These are phyloP conservation scores for Phytopythium delawarense DNA, from an alignment of 352 stramenopile genomes.

Conservation along the genomic window DNA sequence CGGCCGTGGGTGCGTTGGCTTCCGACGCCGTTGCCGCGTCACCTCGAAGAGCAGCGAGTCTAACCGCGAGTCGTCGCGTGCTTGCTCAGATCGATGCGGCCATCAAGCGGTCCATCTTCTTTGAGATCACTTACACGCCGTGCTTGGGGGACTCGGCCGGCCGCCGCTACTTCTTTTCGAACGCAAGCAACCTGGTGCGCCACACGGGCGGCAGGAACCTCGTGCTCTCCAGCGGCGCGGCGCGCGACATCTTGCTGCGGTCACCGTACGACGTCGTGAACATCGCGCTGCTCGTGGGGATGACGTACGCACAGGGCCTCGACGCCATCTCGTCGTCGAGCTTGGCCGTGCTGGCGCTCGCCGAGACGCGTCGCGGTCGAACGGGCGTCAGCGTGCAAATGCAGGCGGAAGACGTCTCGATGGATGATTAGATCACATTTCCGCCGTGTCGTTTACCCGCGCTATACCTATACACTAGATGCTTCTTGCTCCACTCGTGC, in stretches of 20 bases:
- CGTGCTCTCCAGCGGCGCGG: constrained; percentile 68
- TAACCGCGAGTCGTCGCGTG: background rate
- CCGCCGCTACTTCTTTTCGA: constrained; percentile 85
- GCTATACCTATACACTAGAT: background rate
- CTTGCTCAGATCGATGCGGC: constrained; percentile 51
- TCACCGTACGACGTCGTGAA: constrained; percentile 83
- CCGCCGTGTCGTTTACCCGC: background rate
- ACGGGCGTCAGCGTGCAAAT: constrained; percentile 35
- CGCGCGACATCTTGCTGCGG: constrained; percentile 69
- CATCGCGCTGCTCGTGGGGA: constrained; percentile 61
- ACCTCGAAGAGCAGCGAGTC: background rate
- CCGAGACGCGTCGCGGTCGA: constrained; percentile 46
- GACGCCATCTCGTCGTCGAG: constrained; percentile 61
- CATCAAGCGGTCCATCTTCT: constrained; percentile 67
- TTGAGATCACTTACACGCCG: constrained; percentile 79
- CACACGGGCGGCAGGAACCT: constrained; percentile 65
- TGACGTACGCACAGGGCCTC: constrained; percentile 67
- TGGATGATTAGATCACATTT: constrained; percentile 30
- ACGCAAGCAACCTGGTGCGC: constrained; percentile 73
- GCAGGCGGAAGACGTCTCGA: constrained; percentile 33
- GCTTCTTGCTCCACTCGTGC: background rate
- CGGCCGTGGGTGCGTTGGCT: constrained; percentile 50
- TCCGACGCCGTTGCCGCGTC: too few relatives aligned
- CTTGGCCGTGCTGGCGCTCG: constrained; percentile 52
- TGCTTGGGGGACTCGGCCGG: constrained; percentile 71